phyloP scores from a whole-genome alignment of 192 early-diverging fungal genomes.

The Coemansia sp. region DNA sequence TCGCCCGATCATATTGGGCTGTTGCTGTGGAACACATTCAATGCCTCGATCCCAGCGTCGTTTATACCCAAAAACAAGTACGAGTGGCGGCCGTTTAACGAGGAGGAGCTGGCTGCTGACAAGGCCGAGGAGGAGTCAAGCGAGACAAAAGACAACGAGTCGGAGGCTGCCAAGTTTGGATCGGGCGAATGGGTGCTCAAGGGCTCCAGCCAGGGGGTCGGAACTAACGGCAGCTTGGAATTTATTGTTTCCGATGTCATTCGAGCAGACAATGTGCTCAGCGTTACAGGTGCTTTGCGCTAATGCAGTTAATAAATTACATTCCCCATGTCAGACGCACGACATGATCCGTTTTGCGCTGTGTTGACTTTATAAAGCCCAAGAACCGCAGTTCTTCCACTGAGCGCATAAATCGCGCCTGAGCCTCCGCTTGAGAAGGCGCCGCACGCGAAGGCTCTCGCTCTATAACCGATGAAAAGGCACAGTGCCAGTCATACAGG shows the following conservation, averaged over 20 bases:
- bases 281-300: constrained; percentile 71
- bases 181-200: constrained; percentile 73
- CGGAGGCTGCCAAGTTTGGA: constrained; percentile 29
- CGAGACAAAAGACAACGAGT: constrained; percentile 21
- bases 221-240: constrained; percentile 62
- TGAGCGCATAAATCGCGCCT: constrained; percentile 81
- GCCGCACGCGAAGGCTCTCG: constrained; percentile 40
- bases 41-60: constrained; percentile 87
- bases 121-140: constrained; percentile 7
- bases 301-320: constrained; percentile 18
- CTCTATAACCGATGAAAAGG: constrained; percentile 79
- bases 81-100: constrained; percentile 61
- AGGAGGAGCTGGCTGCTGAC: constrained; percentile 42
- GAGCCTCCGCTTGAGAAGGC: constrained; percentile 56
- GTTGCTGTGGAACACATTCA: constrained; percentile 90
- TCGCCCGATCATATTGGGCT: constrained; percentile 93
- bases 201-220: constrained; percentile 64
- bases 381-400: constrained; percentile 86
- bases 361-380: constrained; percentile 87
- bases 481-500: constrained; percentile 85
- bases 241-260: constrained; percentile 77
- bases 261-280: constrained; percentile 78
- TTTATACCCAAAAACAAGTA: constrained; percentile 74
- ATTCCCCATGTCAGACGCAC: constrained; percentile 76
- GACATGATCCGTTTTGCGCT: constrained; percentile 92